Base-by-base conservation (phyloP, 208 protist genomes). In the Wallacemonas collosoma region DNA sequence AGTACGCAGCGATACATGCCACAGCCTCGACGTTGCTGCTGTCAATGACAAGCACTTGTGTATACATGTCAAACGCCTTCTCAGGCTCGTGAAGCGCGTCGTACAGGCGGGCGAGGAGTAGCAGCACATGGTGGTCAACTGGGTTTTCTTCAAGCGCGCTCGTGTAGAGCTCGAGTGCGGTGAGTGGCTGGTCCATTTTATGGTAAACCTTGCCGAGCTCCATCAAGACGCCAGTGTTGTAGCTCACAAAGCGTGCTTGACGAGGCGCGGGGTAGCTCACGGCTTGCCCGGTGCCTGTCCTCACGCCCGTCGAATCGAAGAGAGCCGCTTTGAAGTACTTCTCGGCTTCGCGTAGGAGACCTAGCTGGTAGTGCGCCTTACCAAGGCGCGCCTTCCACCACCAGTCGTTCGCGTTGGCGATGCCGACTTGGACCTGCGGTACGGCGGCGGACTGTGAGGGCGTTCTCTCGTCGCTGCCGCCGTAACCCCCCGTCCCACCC, bases 321-420 rank as follows among this genome's bases (percentile, higher is more conserved):
- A 95, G 85, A 2, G 82, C 90, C 36, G 81, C 79, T 90, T 86
- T 96, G 68, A 97, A 88, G 66, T 96, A 85, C 75, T 89, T 91
- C 79, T 98, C 96, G 8, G 98, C 95, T 38, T 99, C 98, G 0
- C 95, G 92, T n/a, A 97, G 83, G 39, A 99, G 83, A 6, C 97
- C 96, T 5, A 99, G 82, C 75, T 97, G 89, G 75, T 98, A 98
- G 74, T 95, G 95, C 41, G 91, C 91, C 82, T 98, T 98, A 12
- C 93, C 97, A 39, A 98, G 81, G 2, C 95, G 83, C 57, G 93
- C 90, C 75, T 97, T 95, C 97, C 98, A 99, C 93, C 94, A 99
- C 97, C 97, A 98, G 79, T 98, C 95, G 44, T 91, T 83, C 38
- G 79, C 81, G 66, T 69, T 81, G 12, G 63, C 35, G 40, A 92